Evolutionary conservation across 495 filamentous ascomycete species (phyloP), one percentile per base, ranked within the genome.

Genomic region (Penicillium coprophilum): DNA sequence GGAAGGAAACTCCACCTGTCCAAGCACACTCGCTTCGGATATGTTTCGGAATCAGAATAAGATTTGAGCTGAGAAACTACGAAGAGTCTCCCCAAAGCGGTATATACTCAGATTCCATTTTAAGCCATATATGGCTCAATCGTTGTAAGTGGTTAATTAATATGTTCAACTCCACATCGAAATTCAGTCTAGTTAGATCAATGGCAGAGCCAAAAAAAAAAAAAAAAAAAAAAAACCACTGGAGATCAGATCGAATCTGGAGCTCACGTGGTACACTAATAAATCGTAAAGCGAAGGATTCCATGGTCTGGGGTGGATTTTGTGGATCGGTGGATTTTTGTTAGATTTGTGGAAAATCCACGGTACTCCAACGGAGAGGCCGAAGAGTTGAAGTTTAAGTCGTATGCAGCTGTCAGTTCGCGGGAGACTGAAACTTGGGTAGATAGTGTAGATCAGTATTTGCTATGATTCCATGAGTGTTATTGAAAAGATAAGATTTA

Each of bases 241-340:
- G 24, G 24, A 27, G 24, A n/a, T 15, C 17, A 30, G 32, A 36
- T 51, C 5, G 27, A 30, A 43, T 55, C 39, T 24, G 43, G 20
- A 54, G 24, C 59, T 63, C 63, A 60, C 63, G 57, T 61, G 57
- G 57, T 47, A 31, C 23, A 30, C n/a, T 27, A 27, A 6, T 27
- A 27, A 2, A 27, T 27, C 24, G 24, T 27, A 21, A 23, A 36
- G 13, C 6, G 1, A 9, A 44, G 3, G 24, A 12, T 44, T 45
- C 50, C 50, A 53, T 43, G 50, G 50, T 31, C 21, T 13, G n/a
- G 0, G 20, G 46, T 48, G 49, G 21, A n/a, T 32, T 23, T 31
- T 21, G 13, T 13, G 24, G 24, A 27, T 4, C 4, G 4, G 24
- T 27, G 24, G 24, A 6, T 27, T 27, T 27, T 27, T 27, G 4